Base-by-base conservation (phyloP, 305 asterid species). In the Nicotiana rustica region DNA sequence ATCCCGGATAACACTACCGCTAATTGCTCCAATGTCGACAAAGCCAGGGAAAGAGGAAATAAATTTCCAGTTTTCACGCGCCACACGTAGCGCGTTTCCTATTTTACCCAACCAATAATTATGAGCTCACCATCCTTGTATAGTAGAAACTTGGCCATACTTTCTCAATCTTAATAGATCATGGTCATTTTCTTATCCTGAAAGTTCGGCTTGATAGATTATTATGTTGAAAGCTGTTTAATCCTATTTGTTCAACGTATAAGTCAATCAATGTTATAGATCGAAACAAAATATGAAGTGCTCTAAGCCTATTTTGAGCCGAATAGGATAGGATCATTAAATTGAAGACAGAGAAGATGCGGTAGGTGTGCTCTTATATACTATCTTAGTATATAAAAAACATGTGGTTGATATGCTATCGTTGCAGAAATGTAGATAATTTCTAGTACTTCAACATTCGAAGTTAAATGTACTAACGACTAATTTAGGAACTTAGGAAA, bases 1-100 rank as follows among this genome's bases (percentile, higher is more conserved):
- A 17, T 57, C 3, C 65, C 79, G 65, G 65, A 14, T 25, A 75
- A 29, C 44, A 4, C 64, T 25, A 19, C 79, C 44, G 44, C 80
- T 25, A 41, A 75, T 75, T 75, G 65, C 79, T 52, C 57, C 9
- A 18, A 29, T 52, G 60, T 59, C 29, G 49, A 75, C 29, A 75
- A 52, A 3, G 44, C 9, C 47, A 49, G 15, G 56, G 41, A 49
- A 13, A 12, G 15, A 10, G 6, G 4, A 55, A 25, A 15, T 2
- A 52, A 29, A 4, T 55, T 29, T 75, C 5, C 65, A 25, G 5
- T 5, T 3, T 10, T 52, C 47, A 75, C 80, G 10, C 80, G 80
- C 66, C 17, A 25, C 15, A 75, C 9, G 10, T 4, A 15, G 25
- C 25, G 47, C 80, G 64, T 14, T 9, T 25, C 15, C 0, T 14